Conservation (phyloP, 805 yeast species). For the Monosporozyma aquatica region DNA sequence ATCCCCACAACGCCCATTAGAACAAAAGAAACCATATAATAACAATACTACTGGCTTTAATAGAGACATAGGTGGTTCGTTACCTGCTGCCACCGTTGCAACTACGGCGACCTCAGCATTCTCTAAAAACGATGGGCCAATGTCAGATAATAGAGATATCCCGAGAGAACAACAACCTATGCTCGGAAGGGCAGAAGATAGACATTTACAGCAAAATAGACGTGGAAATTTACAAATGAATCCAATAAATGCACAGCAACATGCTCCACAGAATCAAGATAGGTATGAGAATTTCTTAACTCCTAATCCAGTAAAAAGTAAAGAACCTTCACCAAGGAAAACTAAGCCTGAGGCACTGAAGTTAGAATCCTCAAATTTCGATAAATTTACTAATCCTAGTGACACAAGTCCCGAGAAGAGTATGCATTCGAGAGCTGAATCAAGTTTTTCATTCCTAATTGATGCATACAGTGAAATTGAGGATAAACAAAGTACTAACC, state of each 20-base stretch:
- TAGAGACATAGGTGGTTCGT: too few species aligned
- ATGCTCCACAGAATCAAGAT: background rate
- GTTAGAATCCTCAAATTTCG: slow-evolving; percentile 8
- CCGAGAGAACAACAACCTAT: background rate
- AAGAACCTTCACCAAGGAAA: slow-evolving; percentile 1
- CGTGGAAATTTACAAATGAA: too few species aligned
- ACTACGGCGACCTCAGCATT: too few species aligned
- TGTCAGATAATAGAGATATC: background rate
- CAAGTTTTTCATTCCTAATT: slow-evolving; percentile 1
- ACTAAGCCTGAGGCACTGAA: slow-evolving; percentile 5
- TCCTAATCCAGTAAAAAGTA: background rate
- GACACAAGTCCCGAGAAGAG: background rate
- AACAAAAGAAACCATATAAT: too few species aligned
- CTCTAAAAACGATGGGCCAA: too few species aligned
- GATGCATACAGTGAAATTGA: slow-evolving; percentile 1
- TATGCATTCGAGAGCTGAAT: background rate
- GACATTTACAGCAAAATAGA: too few species aligned
- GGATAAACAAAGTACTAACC: background rate
- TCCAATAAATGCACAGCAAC: background rate
- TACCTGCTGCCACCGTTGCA: too few species aligned
- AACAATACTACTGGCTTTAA: too few species aligned
- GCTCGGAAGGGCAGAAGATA: too few species aligned
- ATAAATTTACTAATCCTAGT: background rate
- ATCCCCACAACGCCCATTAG: too few species aligned
- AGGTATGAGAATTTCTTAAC: background rate